Percentiles rank a stretch among this genome's conserved stretches.
Conservation (phyloP, 2,329 filamentous ascomycete genomes). For the Coniochaeta sp. region DNA sequence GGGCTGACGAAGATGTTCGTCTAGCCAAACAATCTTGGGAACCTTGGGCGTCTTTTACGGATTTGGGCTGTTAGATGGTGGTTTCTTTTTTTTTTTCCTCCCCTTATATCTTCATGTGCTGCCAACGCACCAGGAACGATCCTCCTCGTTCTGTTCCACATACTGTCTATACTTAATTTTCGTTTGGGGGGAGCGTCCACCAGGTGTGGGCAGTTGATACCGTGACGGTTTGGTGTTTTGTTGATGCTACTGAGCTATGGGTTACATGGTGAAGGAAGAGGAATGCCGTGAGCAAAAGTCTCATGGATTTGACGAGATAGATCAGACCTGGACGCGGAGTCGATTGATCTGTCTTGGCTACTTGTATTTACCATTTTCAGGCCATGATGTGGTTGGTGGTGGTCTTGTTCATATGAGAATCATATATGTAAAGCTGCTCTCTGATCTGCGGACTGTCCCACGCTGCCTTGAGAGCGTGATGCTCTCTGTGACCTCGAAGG, state of each 20-base stretch:
- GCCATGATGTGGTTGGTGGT: not conserved
- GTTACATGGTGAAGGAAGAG: too few relatives aligned
- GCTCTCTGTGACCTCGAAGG: too few relatives aligned
- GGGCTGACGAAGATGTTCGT: not conserved
- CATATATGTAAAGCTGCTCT: not conserved
- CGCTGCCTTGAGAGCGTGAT: too few relatives aligned
- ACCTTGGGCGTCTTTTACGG: not conserved
- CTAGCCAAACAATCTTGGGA: not conserved
- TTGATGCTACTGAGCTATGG: not conserved
- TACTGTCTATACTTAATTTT: not conserved
- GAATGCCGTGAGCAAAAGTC: too few relatives aligned
- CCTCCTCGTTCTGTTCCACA: not conserved
- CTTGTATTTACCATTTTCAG: not conserved
- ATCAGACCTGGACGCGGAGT: too few relatives aligned
- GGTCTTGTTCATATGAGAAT: not conserved
- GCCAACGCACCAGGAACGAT: not conserved
- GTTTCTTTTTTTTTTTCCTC: not conserved
- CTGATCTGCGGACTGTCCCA: too few relatives aligned
- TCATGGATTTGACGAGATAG: too few relatives aligned
- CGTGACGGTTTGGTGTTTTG: not conserved
- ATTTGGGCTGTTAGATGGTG: not conserved
- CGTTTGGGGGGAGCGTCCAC: not conserved
- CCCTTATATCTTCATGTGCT: not conserved
- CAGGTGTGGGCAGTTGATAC: not conserved
- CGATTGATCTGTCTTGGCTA: too few relatives aligned